Evolutionary conservation across 2,329 filamentous ascomycete genomes (phyloP).

Genomic region (Colletotrichum musicola): DNA sequence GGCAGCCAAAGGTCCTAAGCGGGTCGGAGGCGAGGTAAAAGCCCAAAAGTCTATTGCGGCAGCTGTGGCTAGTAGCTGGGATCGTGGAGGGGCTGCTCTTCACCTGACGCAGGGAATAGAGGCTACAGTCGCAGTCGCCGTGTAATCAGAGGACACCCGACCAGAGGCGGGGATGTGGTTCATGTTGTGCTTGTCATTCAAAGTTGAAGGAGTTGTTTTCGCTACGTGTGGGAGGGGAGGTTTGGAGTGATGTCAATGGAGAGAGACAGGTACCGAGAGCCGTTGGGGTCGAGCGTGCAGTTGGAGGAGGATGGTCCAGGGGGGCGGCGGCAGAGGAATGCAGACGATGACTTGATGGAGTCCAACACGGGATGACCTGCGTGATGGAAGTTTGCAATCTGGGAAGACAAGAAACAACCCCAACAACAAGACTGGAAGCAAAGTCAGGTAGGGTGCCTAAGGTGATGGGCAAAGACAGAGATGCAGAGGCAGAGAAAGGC

Average conservation of each 20-base stretch:
- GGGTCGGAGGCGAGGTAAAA: not conserved
- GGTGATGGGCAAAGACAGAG: conserved; percentile 9
- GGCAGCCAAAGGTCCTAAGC: not conserved
- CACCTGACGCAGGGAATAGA: conserved; percentile 27
- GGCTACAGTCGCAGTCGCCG: conserved; percentile 45
- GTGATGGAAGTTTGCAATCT: not conserved
- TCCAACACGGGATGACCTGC: not conserved
- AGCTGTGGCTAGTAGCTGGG: conserved; percentile 1
- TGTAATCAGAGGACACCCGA: conserved; percentile 52
- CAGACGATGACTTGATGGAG: conserved; percentile 3
- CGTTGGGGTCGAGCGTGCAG: not conserved
- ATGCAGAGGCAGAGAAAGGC: not conserved
- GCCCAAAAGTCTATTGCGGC: not conserved
- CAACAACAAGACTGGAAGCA: conserved; percentile 2
- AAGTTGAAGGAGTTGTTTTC: conserved; percentile 11
- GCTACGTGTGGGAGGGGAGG: conserved; percentile 1
- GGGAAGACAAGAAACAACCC: conserved; percentile 10
- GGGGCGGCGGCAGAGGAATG: not conserved
- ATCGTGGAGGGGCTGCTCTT: conserved; percentile 29
- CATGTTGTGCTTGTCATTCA: conserved; percentile 45
- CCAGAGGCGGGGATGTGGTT: conserved; percentile 50
- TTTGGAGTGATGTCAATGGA: not conserved
- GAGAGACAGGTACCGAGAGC: not conserved
- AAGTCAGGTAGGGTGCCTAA: not conserved
- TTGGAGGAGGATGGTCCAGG: not conserved